Conservation (phyloP, 306 rosid genomes). For the Quercus variabilis region DNA sequence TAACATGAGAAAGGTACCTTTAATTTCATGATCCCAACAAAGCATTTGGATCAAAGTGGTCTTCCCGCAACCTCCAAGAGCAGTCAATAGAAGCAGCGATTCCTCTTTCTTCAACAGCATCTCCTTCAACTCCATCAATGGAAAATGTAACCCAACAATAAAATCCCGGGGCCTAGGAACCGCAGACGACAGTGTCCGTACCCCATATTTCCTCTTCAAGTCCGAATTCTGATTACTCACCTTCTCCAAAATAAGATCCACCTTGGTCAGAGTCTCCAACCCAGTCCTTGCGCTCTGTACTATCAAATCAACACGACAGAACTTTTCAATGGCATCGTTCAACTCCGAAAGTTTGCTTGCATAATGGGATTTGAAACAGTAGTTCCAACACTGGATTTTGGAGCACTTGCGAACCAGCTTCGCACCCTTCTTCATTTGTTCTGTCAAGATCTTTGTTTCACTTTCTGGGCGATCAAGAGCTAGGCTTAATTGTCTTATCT, state of each 20-base stretch:
- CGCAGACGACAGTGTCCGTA: not conserved
- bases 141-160: slow-evolving; percentile 32
- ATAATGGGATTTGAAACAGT: not conserved
- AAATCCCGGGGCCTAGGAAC: slow-evolving; percentile 23
- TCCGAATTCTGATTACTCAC: not conserved
- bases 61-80: slow-evolving; percentile 50
- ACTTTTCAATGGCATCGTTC: not conserved
- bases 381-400: not conserved
- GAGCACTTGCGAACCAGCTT: slow-evolving; percentile 8
- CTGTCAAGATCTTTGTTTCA: not conserved
- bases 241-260: not conserved
- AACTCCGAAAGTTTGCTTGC: slow-evolving; percentile 3
- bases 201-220: not conserved
- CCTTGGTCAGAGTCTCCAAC: not conserved
- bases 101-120: slow-evolving; percentile 24
- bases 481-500: slow-evolving; percentile 2
- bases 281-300: slow-evolving; percentile 1
- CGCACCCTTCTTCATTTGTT: not conserved
- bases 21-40: slow-evolving; percentile 34
- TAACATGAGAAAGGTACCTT: slow-evolving; percentile 16
- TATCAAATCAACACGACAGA: not conserved
- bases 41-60: slow-evolving; percentile 42
- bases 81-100: slow-evolving; percentile 32
- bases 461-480: not conserved
- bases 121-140: slow-evolving; percentile 26